Base-by-base conservation (phyloP, 192 early-diverging fungal genomes). In the Chytriomyces hyalinus region DNA sequence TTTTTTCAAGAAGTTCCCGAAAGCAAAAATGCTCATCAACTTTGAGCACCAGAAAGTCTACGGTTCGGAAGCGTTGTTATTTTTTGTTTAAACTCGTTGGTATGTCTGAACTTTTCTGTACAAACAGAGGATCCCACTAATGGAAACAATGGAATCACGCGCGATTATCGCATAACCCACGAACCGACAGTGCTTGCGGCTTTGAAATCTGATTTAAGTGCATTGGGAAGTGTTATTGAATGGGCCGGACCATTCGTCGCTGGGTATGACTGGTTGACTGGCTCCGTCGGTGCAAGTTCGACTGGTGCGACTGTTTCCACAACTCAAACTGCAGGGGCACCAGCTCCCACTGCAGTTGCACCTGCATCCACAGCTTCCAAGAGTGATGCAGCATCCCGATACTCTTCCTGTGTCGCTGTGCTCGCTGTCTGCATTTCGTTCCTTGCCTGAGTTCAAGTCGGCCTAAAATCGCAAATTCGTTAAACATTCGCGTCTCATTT, bases 131-230 rank as follows among this genome's bases (percentile, higher is more conserved):
- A 57, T 57, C 15, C 13, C 49, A 73, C 17, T 3, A 43, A 61
- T 9, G 28, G 20, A 9, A 36, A 8, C 48, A 46, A 66, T 46
- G 78, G 71, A 17, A 44, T 79, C n/a, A 74, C 47, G 5, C 70
- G 72, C 26, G 78, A 78, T 43, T 78, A 72, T 43, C 53, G 77
- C 11, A 72, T 72, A 26, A 78, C 77, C 24, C 49, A 46, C 46
- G 49, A 78, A 44, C 61, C 77, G 13, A 2, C 47, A 10, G 65
- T 50, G 1, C 44, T 80, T 26, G 72, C 73, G 17, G 74, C 73
- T 6, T 68, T 76, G n/a, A 66, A 76, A 57, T 22, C 74, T 6
- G 73, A 80, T 26, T 26, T 76, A 7, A 66, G 53, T 10, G 62
- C 26, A 7, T 43, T 73, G 6, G 9, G n/a, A 8, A 59, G 24